Conservation (phyloP, 768 basidiomycete genomes). For the Tephrocybe sp. region DNA sequence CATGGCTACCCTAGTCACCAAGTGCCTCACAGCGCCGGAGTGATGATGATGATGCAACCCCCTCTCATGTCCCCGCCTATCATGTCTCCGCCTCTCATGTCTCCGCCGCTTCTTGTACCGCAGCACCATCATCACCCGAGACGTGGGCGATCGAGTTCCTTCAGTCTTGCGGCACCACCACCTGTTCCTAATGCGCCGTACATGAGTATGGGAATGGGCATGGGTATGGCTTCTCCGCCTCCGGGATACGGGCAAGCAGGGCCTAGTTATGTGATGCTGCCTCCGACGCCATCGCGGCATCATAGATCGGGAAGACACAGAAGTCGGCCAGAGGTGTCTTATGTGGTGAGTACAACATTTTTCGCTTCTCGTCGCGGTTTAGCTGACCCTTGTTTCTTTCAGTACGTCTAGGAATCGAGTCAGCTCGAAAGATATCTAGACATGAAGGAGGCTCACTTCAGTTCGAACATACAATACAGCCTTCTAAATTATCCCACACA, state of each 20-base stretch:
- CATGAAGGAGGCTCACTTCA: no score
- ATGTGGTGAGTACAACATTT: constrained; percentile 15
- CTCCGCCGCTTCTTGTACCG: constrained; percentile 1
- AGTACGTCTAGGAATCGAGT: constrained; percentile 7
- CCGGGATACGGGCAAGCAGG: constrained; percentile 3
- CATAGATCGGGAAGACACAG: constrained; percentile 9
- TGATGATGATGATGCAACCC: constrained; percentile 6
- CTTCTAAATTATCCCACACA: no score
- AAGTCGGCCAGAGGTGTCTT: constrained; percentile 1
- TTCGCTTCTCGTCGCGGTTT: no score
- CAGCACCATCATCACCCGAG: constrained; percentile 7
- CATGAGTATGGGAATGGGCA: constrained; percentile 1
- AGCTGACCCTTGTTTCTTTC: not conserved
- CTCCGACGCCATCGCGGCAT: constrained; percentile 2
- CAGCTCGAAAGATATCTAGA: no score
- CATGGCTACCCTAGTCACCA: constrained; percentile 1
- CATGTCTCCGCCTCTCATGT: constrained; percentile 11
- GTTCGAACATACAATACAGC: no score
- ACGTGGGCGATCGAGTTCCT: constrained; percentile 10
- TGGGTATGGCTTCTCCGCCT: not conserved
- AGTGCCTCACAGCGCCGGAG: constrained; percentile 8
- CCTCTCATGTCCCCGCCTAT: constrained; percentile 2
- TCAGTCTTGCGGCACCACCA: constrained; percentile 1
- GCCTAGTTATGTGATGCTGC: constrained; percentile 10
- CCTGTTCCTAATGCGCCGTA: not conserved